Evolutionary conservation across 2,329 filamentous ascomycete species (phyloP).

Genomic region (Fusarium sambucinum): DNA sequence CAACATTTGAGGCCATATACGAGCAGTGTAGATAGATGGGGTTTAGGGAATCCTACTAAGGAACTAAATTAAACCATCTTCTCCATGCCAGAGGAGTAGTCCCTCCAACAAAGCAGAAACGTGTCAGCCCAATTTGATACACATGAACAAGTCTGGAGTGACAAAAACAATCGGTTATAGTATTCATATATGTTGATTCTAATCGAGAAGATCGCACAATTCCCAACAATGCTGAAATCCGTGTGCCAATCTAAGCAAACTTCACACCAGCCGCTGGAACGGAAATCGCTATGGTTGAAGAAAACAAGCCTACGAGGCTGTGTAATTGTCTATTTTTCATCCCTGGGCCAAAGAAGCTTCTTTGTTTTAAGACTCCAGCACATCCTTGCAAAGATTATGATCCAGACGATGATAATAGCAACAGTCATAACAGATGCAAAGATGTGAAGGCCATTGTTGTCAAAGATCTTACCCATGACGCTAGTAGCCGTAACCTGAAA

Average conservation of each 20-base stretch:
- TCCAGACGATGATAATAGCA: conserved; percentile 75
- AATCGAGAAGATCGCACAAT: neutral
- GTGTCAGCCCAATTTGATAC: neutral
- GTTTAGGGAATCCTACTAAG: neutral
- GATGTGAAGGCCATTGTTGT: conserved; percentile 70
- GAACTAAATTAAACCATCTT: neutral
- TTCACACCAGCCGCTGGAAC: neutral
- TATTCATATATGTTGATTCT: neutral
- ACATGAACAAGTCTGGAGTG: neutral
- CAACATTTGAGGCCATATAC: conserved; percentile 2
- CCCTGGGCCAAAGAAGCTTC: conserved; percentile 83
- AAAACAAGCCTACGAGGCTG: neutral
- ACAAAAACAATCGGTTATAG: neutral
- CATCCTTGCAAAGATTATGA: conserved; percentile 77
- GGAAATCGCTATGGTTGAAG: neutral
- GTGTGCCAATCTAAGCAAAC: neutral
- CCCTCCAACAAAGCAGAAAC: neutral
- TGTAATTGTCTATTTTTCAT: conserved; percentile 48
- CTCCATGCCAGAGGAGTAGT: neutral
- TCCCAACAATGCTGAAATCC: neutral
- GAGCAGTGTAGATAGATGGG: conserved; percentile 8
- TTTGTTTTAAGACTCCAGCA: conserved; percentile 72
- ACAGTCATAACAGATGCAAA: conserved; percentile 76
- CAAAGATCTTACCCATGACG: conserved; percentile 73
- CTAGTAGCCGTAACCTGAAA: conserved; percentile 76